Evolutionary conservation across 169 alveolate species (phyloP).

Genomic region (Perkinsus chesapeaki): DNA sequence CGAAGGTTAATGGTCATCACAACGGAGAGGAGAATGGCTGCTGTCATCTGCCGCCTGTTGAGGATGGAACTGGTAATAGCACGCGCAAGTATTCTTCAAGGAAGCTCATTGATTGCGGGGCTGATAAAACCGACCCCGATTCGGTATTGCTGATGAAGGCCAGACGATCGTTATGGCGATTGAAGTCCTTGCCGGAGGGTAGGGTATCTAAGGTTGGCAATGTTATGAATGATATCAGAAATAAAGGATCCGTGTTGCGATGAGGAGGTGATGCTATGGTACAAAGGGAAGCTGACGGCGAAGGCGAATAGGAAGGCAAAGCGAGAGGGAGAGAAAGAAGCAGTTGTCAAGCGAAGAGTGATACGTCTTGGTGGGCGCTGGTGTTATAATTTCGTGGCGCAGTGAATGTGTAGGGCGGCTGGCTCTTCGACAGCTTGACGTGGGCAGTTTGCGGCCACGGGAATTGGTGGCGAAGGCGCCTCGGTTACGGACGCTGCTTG

Average conservation of each 20-base stretch:
- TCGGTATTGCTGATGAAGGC: too few species aligned
- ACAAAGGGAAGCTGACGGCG: not conserved
- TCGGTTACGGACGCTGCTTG: not conserved
- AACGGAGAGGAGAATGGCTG: too few species aligned
- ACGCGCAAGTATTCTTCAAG: too few species aligned
- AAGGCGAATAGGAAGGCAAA: not conserved
- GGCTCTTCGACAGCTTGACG: not conserved
- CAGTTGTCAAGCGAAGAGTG: not conserved
- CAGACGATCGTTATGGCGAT: too few species aligned
- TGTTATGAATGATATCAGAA: too few species aligned
- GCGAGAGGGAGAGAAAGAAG: not conserved
- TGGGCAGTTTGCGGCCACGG: not conserved
- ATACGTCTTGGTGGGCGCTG: not conserved
- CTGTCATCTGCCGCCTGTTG: too few species aligned
- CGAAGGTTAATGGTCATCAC: too few species aligned
- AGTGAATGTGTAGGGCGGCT: not conserved
- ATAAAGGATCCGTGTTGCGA: not conserved
- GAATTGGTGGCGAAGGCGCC: not conserved
- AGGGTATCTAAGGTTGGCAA: not conserved
- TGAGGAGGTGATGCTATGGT: not conserved
- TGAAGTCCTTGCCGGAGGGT: not conserved
- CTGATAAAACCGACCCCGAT: too few species aligned
- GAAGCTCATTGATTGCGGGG: too few species aligned
- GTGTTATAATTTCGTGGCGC: constrained; percentile 1
- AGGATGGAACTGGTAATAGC: too few species aligned